A percentile compares a stretch with the other conserved stretches of the same genome.
phyloP scores from a whole-genome alignment of 371 early-diverging fungal genomes.

The Mortierella sp. region DNA sequence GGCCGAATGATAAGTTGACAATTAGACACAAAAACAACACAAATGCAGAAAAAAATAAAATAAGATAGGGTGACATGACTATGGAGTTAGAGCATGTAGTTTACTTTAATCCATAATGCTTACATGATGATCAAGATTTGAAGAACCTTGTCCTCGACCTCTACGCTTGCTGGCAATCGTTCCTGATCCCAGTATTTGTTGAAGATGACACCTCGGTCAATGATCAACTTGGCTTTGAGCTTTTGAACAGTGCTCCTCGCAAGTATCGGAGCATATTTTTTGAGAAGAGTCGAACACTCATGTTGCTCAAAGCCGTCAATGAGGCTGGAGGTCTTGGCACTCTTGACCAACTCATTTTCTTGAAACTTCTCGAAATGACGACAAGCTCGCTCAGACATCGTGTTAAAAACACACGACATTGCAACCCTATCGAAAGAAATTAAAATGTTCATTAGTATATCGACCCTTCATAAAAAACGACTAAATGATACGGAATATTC shows the following conservation, averaged over 20 bases:
- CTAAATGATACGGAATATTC: not conserved
- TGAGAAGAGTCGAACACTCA: not conserved
- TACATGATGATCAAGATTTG: conserved; percentile 8
- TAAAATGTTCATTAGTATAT: too few species aligned
- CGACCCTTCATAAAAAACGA: too few species aligned
- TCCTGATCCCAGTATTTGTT: not conserved
- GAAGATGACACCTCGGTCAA: not conserved
- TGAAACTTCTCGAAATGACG: not conserved
- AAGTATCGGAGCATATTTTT: not conserved
- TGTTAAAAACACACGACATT: not conserved
- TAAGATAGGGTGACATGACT: not conserved
- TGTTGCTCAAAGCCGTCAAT: conserved; percentile 9
- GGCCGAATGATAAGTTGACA: conserved; percentile 3
- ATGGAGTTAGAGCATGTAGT: not conserved
- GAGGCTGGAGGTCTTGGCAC: not conserved
- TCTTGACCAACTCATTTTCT: not conserved
- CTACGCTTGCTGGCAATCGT: conserved; percentile 9
- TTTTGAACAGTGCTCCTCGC: not conserved
- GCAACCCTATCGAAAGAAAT: conserved; percentile 6
- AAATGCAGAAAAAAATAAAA: too few species aligned
- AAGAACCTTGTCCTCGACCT: conserved; percentile 12
- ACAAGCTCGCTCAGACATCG: conserved; percentile 5
- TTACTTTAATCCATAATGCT: not conserved
- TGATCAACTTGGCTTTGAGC: not conserved
- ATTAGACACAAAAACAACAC: not conserved